phyloP scores from a whole-genome alignment of 2,329 filamentous ascomycete species.

The Dactylellina parvicollis region DNA sequence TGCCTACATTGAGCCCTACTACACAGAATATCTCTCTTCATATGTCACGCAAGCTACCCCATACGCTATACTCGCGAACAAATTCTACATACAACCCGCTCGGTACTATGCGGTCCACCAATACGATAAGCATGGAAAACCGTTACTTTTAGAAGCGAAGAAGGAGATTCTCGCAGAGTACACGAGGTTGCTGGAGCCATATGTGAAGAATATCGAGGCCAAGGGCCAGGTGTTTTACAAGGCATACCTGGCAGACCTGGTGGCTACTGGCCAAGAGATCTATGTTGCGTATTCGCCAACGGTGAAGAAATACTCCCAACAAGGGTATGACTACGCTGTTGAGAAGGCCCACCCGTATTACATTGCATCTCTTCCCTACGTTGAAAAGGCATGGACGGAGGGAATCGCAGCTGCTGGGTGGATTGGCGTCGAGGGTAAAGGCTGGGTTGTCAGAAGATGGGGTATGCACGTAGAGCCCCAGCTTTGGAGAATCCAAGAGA shows the following conservation, averaged over 20 bases:
- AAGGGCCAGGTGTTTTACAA: conserved; percentile 73
- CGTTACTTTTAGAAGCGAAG: conserved; percentile 75
- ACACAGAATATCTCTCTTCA: conserved; percentile 74
- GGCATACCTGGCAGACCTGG: conserved; percentile 75
- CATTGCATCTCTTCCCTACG: conserved; percentile 71
- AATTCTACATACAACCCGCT: conserved; percentile 66
- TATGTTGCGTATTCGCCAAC: conserved; percentile 72
- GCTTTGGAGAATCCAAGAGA: conserved; percentile 87
- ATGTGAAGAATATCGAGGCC: conserved; percentile 38
- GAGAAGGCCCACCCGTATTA: conserved; percentile 44
- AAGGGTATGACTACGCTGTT: conserved; percentile 63
- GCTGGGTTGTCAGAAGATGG: conserved; percentile 50
- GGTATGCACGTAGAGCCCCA: conserved; percentile 95
- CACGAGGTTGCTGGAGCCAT: conserved; percentile 50
- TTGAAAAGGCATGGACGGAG: conserved; percentile 71
- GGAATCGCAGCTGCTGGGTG: conserved; percentile 35
- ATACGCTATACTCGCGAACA: conserved; percentile 71
- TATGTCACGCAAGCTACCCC: conserved; percentile 71
- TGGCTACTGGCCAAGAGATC: conserved; percentile 68
- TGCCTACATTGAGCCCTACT: conserved; percentile 82
- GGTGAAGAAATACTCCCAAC: conserved; percentile 72
- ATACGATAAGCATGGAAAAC: conserved; percentile 82
- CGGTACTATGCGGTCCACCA: conserved; percentile 67
- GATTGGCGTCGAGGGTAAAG: conserved; percentile 48
- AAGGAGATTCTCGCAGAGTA: conserved; percentile 60